A percentile compares a stretch with the other conserved stretches of the same genome.
Conservation (phyloP, 768 basidiomycete genomes). For the Phylloporus sp. region DNA sequence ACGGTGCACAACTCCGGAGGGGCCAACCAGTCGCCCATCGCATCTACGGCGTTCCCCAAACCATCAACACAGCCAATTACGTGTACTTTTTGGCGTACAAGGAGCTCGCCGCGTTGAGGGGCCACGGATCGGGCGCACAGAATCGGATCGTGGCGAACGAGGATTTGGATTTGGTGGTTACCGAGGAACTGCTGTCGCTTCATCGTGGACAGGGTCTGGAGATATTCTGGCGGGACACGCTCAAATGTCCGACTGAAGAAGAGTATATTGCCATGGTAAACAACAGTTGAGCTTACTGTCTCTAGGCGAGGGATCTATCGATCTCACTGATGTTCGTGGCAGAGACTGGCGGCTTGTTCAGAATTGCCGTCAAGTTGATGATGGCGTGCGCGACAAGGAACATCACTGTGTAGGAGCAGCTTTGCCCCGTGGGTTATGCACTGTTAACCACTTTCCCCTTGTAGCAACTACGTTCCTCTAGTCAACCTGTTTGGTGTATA, state of each 20-base stretch:
- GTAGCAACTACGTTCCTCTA: slow-evolving; percentile 85
- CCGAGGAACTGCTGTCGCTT: slow-evolving; percentile 68
- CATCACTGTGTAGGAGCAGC: slow-evolving; percentile 45
- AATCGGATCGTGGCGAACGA: slow-evolving; percentile 57
- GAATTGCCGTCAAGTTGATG: slow-evolving; percentile 93
- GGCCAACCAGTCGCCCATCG: slow-evolving; percentile 89
- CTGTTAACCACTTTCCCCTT: neutral
- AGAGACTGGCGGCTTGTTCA: slow-evolving; percentile 95
- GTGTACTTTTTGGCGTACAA: slow-evolving; percentile 93
- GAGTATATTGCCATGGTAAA: slow-evolving; percentile 97
- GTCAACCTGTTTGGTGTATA: slow-evolving; percentile 93
- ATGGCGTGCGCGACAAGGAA: slow-evolving; percentile 81
- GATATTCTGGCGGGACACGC: slow-evolving; percentile 88
- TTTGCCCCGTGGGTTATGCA: neutral
- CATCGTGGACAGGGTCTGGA: slow-evolving; percentile 96
- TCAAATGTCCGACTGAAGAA: slow-evolving; percentile 89
- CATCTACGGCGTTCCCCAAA: slow-evolving; percentile 95
- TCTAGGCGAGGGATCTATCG: slow-evolving; percentile 67
- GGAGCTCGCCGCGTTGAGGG: slow-evolving; percentile 47
- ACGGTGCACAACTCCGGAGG: slow-evolving; percentile 80
- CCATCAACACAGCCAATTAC: slow-evolving; percentile 96
- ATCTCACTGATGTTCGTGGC: slow-evolving; percentile 2
- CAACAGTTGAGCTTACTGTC: slow-evolving; percentile 60
- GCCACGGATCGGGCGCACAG: neutral
- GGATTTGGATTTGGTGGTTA: slow-evolving; percentile 53